phyloP scores from a whole-genome alignment of 495 filamentous ascomycete genomes.

The Trichoderma asperelloides region DNA sequence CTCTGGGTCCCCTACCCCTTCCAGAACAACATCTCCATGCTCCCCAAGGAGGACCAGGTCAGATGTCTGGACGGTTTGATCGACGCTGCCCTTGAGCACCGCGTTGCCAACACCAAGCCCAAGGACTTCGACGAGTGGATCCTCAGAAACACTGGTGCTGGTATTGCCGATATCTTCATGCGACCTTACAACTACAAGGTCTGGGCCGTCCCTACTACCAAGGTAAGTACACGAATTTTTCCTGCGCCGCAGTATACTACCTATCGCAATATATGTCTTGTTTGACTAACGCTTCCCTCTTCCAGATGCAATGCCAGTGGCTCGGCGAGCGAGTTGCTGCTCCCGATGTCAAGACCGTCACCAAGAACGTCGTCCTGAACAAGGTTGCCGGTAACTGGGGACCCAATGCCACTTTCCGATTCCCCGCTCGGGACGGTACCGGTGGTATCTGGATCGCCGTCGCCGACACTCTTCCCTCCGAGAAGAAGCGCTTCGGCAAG shows the following conservation, averaged over 20 bases:
- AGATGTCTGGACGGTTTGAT: conserved; percentile 95
- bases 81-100: conserved; percentile 79
- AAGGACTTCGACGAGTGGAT: conserved; percentile 99
- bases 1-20: conserved; percentile 98
- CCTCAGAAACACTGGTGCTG: conserved; percentile 78
- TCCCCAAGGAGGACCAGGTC: conserved; percentile 95
- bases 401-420: conserved; percentile 96
- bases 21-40: conserved; percentile 99
- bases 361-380: conserved; percentile 88
- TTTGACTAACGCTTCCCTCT: conserved; percentile 5
- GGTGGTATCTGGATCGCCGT: conserved; percentile 99
- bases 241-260: too few species aligned
- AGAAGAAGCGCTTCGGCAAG: conserved; percentile 84
- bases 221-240: conserved; percentile 48
- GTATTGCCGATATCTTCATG: conserved; percentile 96
- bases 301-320: conserved; percentile 98
- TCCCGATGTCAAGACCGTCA: conserved; percentile 91
- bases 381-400: conserved; percentile 98
- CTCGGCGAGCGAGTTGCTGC: conserved; percentile 97
- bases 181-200: conserved; percentile 99
- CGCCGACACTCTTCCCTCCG: conserved; percentile 81
- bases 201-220: conserved; percentile 96
- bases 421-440: conserved; percentile 90
- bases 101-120: conserved; percentile 82
- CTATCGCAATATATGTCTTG: too few species aligned